Evolutionary conservation across 129 eudicot species (phyloP), one percentile per base, ranked within the genome.

Genomic region (Calendula officinalis): DNA sequence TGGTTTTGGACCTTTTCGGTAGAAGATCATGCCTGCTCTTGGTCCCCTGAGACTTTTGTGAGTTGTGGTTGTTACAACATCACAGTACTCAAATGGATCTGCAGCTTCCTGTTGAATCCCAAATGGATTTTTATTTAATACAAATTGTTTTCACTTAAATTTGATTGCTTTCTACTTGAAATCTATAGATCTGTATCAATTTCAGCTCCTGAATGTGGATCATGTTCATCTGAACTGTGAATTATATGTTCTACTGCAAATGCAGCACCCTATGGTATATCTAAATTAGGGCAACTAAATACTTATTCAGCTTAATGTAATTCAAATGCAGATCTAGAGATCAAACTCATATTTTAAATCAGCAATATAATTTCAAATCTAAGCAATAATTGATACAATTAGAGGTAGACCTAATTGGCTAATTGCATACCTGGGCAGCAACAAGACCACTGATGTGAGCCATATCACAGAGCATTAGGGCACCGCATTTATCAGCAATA

Each of bases 391-490:
- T 66, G 22, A 41, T 10, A 52, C 4, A 37, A 67, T 30, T 4
- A 44, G 12, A 6, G 4, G 12, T 43, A 43, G 48, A 43, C 11
- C n/a, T 8, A 7, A 69, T 8, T 8, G n/a, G 17, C 9, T 17
- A 4, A 32, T 4, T 49, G 15, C 37, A 66, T 80, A 94, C 99
- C 95, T 88, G 92, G 81, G 99, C 97, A 86, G 99, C 99, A 77
- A 94, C 99, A 78, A 94, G 99, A 46, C 99, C 99, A 78, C 99
- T 94, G 39, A 94, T 94, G 56, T 94, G 99, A 67, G 99, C 99
- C 99, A 94, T 94, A 64, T 94, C 99, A 49, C 97, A 88, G 0
- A 94, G 81, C 90, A 94, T 83, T 1, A 88, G 74, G 0, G 99
- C 97, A 0, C 99, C 99, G 62, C 81, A 72, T 62, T 88, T 88